A percentile compares a stretch with the other conserved stretches of the same genome.
These are phyloP conservation scores for Pythium sp. DNA, from an alignment of 352 stramenopile species.

Conservation along the genomic window DNA sequence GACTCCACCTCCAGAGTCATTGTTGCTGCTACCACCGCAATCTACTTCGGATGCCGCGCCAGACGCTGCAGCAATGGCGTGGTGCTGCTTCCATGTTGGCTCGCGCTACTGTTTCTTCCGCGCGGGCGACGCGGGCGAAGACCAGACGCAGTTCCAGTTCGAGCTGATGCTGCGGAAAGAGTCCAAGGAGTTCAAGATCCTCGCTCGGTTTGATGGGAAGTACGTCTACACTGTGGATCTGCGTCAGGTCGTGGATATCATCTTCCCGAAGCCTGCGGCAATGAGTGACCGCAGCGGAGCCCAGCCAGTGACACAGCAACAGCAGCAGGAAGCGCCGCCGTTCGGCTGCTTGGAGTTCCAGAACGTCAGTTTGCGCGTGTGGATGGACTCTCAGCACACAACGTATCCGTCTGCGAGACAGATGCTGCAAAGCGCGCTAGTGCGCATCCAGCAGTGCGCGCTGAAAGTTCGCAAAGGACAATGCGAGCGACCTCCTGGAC, in stretches of 20 bases:
- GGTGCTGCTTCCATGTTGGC: constrained; percentile 36
- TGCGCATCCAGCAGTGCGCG: constrained; percentile 12
- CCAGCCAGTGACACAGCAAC: background rate
- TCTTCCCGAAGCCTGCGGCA: background rate
- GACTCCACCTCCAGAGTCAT: background rate
- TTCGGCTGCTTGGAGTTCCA: constrained; percentile 30
- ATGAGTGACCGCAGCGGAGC: background rate
- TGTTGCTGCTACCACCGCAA: background rate
- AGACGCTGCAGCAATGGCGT: constrained; percentile 7
- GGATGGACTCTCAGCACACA: constrained; percentile 27
- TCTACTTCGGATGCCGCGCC: background rate
- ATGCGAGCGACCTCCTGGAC: background rate
- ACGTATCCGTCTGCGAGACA: constrained; percentile 1
- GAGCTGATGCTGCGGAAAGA: constrained; percentile 17
- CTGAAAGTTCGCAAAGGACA: background rate
- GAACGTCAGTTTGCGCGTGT: constrained; percentile 33
- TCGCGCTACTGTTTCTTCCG: constrained; percentile 35
- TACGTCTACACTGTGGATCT: constrained; percentile 26
- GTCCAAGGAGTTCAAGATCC: background rate
- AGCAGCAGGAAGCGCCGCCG: constrained; percentile 19
- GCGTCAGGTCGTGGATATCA: constrained; percentile 5
- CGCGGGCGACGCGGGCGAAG: constrained; percentile 16
- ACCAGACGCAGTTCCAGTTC: constrained; percentile 33
- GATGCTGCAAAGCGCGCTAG: constrained; percentile 18
- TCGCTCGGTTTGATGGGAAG: constrained; percentile 29